These are phyloP conservation scores for Sporothrix brasiliensis DNA, from an alignment of 2,329 filamentous ascomycete species.

Conservation along the genomic window DNA sequence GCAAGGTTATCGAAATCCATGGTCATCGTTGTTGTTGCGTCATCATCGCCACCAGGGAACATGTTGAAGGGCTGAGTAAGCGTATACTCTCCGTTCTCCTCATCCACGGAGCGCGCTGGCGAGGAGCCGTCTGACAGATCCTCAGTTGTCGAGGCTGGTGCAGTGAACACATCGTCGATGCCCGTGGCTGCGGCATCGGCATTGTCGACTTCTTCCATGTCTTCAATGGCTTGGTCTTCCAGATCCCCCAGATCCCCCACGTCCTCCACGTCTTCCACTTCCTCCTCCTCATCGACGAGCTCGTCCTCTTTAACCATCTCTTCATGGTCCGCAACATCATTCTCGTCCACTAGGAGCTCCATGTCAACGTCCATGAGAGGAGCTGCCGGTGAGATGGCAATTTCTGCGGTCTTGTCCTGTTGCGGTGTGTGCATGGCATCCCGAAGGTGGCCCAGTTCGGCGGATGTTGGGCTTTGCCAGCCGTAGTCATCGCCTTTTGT, in stretches of 20 bases:
- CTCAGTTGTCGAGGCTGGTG: background rate
- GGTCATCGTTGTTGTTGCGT: constrained; percentile 36
- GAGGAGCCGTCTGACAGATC: background rate
- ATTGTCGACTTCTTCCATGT: background rate
- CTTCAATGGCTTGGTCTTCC: background rate
- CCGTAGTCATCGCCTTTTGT: background rate
- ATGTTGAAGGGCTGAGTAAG: constrained; percentile 33
- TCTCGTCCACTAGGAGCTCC: constrained; percentile 11
- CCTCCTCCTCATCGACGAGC: background rate
- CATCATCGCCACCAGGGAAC: constrained; percentile 29
- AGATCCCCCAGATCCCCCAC: background rate
- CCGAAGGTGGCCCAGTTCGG: constrained; percentile 16
- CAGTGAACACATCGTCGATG: background rate
- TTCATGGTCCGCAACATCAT: constrained; percentile 1
- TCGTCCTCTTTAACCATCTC: background rate
- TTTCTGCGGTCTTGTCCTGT: background rate
- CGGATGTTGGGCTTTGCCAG: constrained; percentile 30
- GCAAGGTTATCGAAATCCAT: constrained; percentile 30
- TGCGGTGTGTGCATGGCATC: background rate
- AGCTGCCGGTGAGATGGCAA: background rate
- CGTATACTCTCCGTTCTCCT: constrained; percentile 26
- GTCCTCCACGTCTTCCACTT: background rate
- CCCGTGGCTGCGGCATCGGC: background rate
- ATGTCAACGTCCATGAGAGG: background rate
- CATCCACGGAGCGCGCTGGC: constrained; percentile 18